Evolutionary conservation across 495 filamentous ascomycete species (phyloP), one percentile per base, ranked within the genome.

Genomic region (Xanthoparmelia taractica): DNA sequence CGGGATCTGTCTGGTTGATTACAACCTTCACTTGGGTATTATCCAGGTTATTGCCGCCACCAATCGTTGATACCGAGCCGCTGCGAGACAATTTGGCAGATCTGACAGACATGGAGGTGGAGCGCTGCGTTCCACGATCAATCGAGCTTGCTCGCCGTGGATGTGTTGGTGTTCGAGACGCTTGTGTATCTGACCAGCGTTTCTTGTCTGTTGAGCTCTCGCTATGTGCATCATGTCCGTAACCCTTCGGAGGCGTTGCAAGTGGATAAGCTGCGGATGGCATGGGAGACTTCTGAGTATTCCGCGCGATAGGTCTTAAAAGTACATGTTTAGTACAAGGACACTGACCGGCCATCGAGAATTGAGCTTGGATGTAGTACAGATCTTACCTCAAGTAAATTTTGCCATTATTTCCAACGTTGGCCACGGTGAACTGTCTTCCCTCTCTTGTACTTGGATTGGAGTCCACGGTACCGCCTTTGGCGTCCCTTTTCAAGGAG

Each of bases 341-440:
- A 40, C 11, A 8, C 59, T 50, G 57, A 38, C 58, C 47, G 40
- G 48, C 56, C 56, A 62, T 59, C 25, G n/a, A 29, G 10, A 11
- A 38, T 13, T 15, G 27, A 58, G 15, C 18, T 38, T 37, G 10
- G 25, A 63, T 13, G 54, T 23, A 18, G 37, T 40, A 25, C 34
- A 15, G 62, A 68, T 71, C 83, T 72, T 88, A 96, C 93, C 92
- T 90, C 63, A 97, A 77, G 73, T 94, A 97, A 73, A 97, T 92
- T 74, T 87, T 87, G 41, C 93, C 93, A 77, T 94, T 93, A 71
- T 91, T 89, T 55, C 92, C 92, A 62, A 97, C 88, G 76, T 96
- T 97, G 31, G 89, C 91, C 61, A 97, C 93, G 13, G 91, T 90
- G 74, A 96, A 97, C 70, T 94, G 88, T 57, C 89, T 81, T 33